Evolutionary conservation across 352 stramenopile genomes (phyloP).

Genomic region (Pythium dissimile): DNA sequence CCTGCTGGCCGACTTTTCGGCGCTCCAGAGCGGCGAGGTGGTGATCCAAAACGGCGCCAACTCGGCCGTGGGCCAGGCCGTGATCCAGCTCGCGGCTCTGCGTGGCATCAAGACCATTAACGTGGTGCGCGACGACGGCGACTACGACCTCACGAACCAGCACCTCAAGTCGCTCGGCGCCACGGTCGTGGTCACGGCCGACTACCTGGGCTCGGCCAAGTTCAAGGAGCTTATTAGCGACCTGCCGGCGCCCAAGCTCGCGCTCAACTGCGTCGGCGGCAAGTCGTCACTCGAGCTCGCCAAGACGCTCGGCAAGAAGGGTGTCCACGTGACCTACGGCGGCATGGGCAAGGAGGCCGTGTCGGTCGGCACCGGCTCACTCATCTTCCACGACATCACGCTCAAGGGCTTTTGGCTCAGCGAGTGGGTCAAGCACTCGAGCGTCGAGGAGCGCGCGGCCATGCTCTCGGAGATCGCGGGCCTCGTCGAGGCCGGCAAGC

Average conservation of each 20-base stretch:
- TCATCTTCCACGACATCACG: slow-evolving; percentile 88
- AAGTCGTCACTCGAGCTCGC: slow-evolving; percentile 64
- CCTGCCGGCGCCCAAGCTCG: slow-evolving; percentile 81
- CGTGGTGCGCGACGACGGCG: slow-evolving; percentile 78
- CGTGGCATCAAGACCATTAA: slow-evolving; percentile 91
- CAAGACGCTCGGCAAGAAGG: slow-evolving; percentile 70
- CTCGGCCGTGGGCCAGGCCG: slow-evolving; percentile 80
- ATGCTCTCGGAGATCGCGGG: slow-evolving; percentile 70
- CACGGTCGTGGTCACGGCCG: slow-evolving; percentile 63
- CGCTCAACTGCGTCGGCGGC: slow-evolving; percentile 79
- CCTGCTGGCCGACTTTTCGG: slow-evolving; percentile 81
- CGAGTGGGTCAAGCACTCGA: slow-evolving; percentile 73
- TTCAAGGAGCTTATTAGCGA: slow-evolving; percentile 85
- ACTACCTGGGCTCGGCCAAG: slow-evolving; percentile 74
- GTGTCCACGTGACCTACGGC: slow-evolving; percentile 77
- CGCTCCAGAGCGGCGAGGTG: slow-evolving; percentile 74
- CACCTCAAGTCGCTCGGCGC: slow-evolving; percentile 79
- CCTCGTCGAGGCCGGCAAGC: slow-evolving; percentile 69
- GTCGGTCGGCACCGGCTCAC: slow-evolving; percentile 56
- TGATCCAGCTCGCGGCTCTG: slow-evolving; percentile 86
- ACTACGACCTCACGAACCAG: slow-evolving; percentile 73
- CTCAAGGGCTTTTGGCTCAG: slow-evolving; percentile 87
- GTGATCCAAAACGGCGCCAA: slow-evolving; percentile 91
- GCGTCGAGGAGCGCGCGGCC: slow-evolving; percentile 49
- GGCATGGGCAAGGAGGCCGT: slow-evolving; percentile 78